Evolutionary conservation across 768 basidiomycete genomes (phyloP).

Genomic region (Termitomyces sp.): DNA sequence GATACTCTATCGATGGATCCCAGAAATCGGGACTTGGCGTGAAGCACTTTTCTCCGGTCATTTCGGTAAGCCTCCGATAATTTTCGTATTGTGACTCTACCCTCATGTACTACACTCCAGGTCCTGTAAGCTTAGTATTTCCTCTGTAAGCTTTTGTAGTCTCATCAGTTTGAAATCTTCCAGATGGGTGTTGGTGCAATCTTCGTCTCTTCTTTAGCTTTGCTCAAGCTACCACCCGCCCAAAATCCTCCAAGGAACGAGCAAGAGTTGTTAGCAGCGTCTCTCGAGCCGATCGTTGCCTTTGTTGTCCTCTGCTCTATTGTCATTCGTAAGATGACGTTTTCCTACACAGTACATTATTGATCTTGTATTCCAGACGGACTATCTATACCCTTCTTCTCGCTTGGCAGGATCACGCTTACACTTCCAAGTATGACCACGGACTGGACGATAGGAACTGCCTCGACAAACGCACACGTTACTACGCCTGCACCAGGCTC

Average conservation of each 20-base stretch:
- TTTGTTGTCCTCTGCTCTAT: slow-evolving; percentile 89
- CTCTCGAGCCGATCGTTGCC: slow-evolving; percentile 78
- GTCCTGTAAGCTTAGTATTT: slow-evolving; percentile 41
- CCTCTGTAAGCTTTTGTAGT: background rate
- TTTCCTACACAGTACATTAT: background rate
- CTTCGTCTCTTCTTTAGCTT: slow-evolving; percentile 79
- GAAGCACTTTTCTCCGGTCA: slow-evolving; percentile 92
- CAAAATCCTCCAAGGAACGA: slow-evolving; percentile 60
- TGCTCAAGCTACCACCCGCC: slow-evolving; percentile 56
- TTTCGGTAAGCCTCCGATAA: slow-evolving; percentile 53
- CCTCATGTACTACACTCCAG: slow-evolving; percentile 24
- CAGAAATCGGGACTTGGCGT: slow-evolving; percentile 79
- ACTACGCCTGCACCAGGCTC: background rate
- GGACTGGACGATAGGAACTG: slow-evolving; percentile 10
- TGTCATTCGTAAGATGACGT: slow-evolving; percentile 53
- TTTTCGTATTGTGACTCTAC: background rate
- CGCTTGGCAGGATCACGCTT: slow-evolving; percentile 14
- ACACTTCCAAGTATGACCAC: slow-evolving; percentile 11
- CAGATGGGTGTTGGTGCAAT: slow-evolving; percentile 92
- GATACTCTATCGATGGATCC: slow-evolving; percentile 76
- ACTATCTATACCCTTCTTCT: slow-evolving; percentile 18
- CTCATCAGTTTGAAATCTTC: background rate
- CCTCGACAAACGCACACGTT: background rate
- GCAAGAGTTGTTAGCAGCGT: slow-evolving; percentile 68
- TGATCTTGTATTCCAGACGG: slow-evolving; percentile 9